A percentile compares a stretch with the other conserved stretches of the same genome.
These are phyloP conservation scores for Pouteria campechiana DNA, from an alignment of 179 eudicot species.

Conservation along the genomic window DNA sequence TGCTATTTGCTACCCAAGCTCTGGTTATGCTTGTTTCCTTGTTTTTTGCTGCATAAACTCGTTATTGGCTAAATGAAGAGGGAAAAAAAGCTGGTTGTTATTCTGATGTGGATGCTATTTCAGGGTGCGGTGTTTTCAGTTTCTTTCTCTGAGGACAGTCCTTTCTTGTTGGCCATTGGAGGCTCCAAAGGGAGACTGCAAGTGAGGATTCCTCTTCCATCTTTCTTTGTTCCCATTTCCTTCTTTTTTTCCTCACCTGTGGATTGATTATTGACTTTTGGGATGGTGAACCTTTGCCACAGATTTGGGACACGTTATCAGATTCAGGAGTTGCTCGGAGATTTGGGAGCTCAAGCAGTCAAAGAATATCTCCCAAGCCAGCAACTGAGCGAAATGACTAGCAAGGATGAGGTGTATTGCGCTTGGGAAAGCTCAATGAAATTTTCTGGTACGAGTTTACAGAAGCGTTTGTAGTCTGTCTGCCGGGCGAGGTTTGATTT, in stretches of 20 bases:
- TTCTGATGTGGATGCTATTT: no score
- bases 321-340: conserved; percentile 45
- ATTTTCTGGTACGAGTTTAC: no score
- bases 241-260: background rate
- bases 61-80: no score
- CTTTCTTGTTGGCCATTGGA: conserved; percentile 70
- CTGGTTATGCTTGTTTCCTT: no score
- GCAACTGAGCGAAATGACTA: no score
- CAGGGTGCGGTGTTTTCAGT: conserved; percentile 90
- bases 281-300: conserved; percentile 6
- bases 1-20: no score
- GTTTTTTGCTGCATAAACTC: no score
- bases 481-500: no score
- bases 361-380: conserved; percentile 9
- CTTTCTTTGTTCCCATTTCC: background rate
- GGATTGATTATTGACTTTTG: background rate
- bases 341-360: conserved; percentile 22
- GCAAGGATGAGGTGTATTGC: no score
- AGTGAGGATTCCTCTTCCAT: conserved; percentile 21
- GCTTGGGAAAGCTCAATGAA: no score
- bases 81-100: no score
- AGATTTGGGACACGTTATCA: conserved; percentile 69
- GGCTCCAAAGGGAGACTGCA: conserved; percentile 81
- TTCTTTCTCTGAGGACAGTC: conserved; percentile 68
- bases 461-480: no score